A percentile compares a stretch with the other conserved stretches of the same genome.
These are phyloP conservation scores for Kwoniella mangroviensis DNA, from an alignment of 768 basidiomycete species.

Conservation along the genomic window DNA sequence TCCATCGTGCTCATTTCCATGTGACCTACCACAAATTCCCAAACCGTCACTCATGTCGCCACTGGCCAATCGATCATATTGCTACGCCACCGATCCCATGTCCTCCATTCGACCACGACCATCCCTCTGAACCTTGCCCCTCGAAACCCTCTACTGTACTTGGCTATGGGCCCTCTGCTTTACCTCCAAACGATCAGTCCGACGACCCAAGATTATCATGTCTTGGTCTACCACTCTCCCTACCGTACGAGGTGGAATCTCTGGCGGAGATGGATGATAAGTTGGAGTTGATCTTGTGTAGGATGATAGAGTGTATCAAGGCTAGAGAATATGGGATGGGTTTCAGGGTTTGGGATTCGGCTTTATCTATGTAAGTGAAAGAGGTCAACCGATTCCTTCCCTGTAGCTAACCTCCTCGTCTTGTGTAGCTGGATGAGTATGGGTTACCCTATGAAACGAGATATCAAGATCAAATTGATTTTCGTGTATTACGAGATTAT, in stretches of 20 bases:
- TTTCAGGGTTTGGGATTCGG: constrained; percentile 68
- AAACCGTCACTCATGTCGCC: background rate
- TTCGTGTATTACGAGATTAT: constrained; percentile 76
- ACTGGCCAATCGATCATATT: constrained; percentile 14
- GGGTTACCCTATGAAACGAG: constrained; percentile 84
- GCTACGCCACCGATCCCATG: constrained; percentile 9
- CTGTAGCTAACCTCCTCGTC: background rate
- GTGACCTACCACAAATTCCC: background rate
- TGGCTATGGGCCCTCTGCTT: constrained; percentile 27
- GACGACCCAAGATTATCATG: constrained; percentile 49
- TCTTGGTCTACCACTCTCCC: constrained; percentile 48
- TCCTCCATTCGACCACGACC: constrained; percentile 9
- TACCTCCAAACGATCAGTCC: constrained; percentile 27
- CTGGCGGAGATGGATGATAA: constrained; percentile 75
- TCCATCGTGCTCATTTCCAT: constrained; percentile 4
- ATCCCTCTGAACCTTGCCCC: background rate
- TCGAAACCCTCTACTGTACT: constrained; percentile 13
- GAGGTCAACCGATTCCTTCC: background rate
- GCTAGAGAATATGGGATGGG: constrained; percentile 84
- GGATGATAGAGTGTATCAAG: constrained; percentile 73
- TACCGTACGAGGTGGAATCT: constrained; percentile 80
- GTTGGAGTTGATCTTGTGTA: constrained; percentile 71
- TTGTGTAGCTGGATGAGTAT: constrained; percentile 72
- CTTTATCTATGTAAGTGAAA: constrained; percentile 38
- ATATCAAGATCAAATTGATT: constrained; percentile 72